phyloP scores from a whole-genome alignment of 2,329 filamentous ascomycete genomes.

The Epichloe bromicola region DNA sequence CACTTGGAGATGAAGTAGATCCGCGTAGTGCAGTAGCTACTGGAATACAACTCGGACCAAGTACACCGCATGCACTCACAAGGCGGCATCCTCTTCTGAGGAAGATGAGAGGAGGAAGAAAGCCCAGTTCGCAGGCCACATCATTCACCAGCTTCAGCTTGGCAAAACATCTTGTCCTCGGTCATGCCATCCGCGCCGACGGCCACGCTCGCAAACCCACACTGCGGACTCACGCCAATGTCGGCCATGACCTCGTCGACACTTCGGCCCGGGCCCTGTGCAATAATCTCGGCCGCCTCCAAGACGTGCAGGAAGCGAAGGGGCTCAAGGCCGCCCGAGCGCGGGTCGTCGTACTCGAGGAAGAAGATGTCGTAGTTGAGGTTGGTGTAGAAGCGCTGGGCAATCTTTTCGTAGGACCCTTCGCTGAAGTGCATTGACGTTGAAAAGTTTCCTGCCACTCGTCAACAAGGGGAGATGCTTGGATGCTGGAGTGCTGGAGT shows the following conservation, averaged over 20 bases:
- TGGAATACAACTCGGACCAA: too few relatives aligned
- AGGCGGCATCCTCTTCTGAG: not conserved
- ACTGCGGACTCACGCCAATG: constrained; percentile 57
- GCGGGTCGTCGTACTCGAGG: constrained; percentile 45
- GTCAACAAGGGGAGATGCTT: not conserved
- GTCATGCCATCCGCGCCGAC: constrained; percentile 51
- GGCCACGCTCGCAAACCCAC: constrained; percentile 57
- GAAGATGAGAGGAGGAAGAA: not conserved
- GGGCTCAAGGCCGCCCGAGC: constrained; percentile 49
- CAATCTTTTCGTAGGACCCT: constrained; percentile 50
- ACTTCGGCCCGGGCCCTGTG: constrained; percentile 46
- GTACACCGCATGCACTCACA: too few relatives aligned
- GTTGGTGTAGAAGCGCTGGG: constrained; percentile 44
- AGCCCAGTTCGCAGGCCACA: constrained; percentile 31
- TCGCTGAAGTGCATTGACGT: constrained; percentile 51
- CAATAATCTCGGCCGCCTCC: constrained; percentile 51
- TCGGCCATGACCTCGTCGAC: constrained; percentile 51
- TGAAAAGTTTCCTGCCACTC: constrained; percentile 39
- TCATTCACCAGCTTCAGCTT: constrained; percentile 56
- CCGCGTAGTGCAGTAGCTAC: too few relatives aligned
- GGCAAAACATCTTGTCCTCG: constrained; percentile 53
- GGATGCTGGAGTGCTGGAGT: not conserved
- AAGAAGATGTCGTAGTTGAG: constrained; percentile 50
- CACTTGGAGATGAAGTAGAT: too few relatives aligned
- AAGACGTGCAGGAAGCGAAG: constrained; percentile 43